phyloP scores from a whole-genome alignment of 2,329 filamentous ascomycete species.

The Fusarium sp. region DNA sequence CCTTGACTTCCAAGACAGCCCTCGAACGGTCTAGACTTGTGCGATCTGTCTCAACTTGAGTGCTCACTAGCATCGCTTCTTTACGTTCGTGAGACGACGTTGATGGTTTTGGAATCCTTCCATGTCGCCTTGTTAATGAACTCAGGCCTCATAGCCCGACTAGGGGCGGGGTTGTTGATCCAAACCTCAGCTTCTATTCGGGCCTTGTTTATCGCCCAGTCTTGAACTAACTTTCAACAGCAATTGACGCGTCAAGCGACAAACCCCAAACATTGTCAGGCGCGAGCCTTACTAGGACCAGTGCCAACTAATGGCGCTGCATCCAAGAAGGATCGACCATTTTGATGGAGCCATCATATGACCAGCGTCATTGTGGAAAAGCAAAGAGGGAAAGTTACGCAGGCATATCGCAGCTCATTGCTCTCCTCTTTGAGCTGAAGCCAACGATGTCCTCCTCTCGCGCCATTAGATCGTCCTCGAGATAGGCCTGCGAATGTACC shows the following conservation, averaged over 20 bases:
- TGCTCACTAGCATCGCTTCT: neutral
- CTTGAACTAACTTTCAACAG: neutral
- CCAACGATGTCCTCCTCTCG: neutral
- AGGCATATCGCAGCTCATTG: neutral
- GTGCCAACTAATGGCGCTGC: neutral
- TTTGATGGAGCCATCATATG: constrained; percentile 1
- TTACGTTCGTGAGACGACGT: neutral
- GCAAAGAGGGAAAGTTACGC: constrained; percentile 21
- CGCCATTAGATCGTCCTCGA: constrained; percentile 3
- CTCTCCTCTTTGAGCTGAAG: neutral
- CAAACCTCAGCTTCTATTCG: neutral
- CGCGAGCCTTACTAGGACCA: neutral
- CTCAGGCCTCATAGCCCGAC: neutral
- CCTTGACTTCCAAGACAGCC: neutral
- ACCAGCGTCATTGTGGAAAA: constrained; percentile 11
- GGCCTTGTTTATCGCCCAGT: too few species aligned
- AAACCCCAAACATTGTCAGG: neutral
- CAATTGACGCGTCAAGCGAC: constrained; percentile 3
- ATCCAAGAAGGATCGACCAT: neutral
- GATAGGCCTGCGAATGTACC: neutral
- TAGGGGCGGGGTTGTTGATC: neutral
- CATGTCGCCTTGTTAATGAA: neutral
- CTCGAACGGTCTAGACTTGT: neutral
- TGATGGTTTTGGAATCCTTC: neutral
- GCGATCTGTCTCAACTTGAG: neutral